Conservation (phyloP, 768 basidiomycete species). For the Leccinum arenicola region DNA sequence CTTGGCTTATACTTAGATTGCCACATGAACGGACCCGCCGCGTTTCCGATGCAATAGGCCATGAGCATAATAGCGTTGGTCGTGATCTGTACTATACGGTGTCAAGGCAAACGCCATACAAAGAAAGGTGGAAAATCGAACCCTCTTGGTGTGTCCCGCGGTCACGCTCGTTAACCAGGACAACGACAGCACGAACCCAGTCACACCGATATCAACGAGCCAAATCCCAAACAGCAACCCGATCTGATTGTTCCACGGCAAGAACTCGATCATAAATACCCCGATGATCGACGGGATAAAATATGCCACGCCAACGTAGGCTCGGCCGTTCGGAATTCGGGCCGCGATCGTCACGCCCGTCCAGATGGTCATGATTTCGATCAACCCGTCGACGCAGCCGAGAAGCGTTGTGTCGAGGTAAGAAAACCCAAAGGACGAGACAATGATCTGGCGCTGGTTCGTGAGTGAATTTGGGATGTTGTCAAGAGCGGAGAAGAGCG, state of each 20-base stretch:
- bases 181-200: slow-evolving; percentile 59
- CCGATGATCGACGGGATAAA: slow-evolving; percentile 66
- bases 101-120: neutral
- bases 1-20: slow-evolving; percentile 34
- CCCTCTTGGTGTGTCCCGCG: slow-evolving; percentile 69
- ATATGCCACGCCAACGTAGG: slow-evolving; percentile 57
- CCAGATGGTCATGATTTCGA: slow-evolving; percentile 70
- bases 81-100: slow-evolving; percentile 15
- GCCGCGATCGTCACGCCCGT: slow-evolving; percentile 59
- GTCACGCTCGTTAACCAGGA: slow-evolving; percentile 67
- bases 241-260: slow-evolving; percentile 65
- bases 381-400: slow-evolving; percentile 59
- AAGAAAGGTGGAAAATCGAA: slow-evolving; percentile 37
- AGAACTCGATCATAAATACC: slow-evolving; percentile 54
- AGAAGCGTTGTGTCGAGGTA: slow-evolving; percentile 66
- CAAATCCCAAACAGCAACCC: slow-evolving; percentile 54
- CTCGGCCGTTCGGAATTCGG: slow-evolving; percentile 53
- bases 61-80: slow-evolving; percentile 71
- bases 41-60: slow-evolving; percentile 66
- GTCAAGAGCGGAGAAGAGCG: slow-evolving; percentile 58
- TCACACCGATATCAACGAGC: slow-evolving; percentile 41
- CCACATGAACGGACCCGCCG: slow-evolving; percentile 80
- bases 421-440: slow-evolving; percentile 61
- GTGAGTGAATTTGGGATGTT: slow-evolving; percentile 67
- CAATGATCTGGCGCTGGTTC: slow-evolving; percentile 64